A percentile compares a stretch with the other conserved stretches of the same genome.
These are phyloP conservation scores for Penicillium sp. DNA, from an alignment of 2,329 filamentous ascomycete species.

Conservation along the genomic window DNA sequence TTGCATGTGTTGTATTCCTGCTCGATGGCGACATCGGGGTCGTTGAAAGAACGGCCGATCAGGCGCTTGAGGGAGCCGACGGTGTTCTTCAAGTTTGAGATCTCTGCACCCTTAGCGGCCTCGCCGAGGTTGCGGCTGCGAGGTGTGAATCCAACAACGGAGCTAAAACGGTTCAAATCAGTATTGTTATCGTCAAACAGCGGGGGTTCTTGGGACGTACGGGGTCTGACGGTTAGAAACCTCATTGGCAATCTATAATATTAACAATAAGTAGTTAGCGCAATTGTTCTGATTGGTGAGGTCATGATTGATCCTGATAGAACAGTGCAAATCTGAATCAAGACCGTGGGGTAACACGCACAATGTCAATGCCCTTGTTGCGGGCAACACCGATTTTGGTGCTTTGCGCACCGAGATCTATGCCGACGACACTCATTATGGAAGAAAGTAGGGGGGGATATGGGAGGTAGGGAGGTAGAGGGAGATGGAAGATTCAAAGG, in stretches of 20 bases:
- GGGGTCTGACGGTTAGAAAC: conserved; percentile 97
- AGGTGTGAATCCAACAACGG: conserved; percentile 90
- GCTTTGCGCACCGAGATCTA: conserved; percentile 95
- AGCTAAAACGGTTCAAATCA: conserved; percentile 52
- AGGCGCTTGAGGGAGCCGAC: conserved; percentile 90
- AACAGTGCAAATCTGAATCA: conserved; percentile 1
- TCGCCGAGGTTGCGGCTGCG: conserved; percentile 94
- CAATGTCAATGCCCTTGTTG: conserved; percentile 98
- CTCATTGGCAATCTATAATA: conserved; percentile 86
- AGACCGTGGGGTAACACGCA: conserved; percentile 55
- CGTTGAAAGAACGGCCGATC: conserved; percentile 77
- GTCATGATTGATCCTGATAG: background rate
- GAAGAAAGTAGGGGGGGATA: conserved; percentile 17
- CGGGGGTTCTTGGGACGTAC: conserved; percentile 60
- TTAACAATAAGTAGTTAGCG: conserved; percentile 17
- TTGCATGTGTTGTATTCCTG: conserved; percentile 84
- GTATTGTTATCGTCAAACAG: conserved; percentile 8
- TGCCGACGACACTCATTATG: conserved; percentile 67
- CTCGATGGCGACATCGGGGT: conserved; percentile 91
- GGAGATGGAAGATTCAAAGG: conserved; percentile 23
- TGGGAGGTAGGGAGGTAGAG: conserved; percentile 20
- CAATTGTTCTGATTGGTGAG: background rate
- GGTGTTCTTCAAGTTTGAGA: conserved; percentile 99
- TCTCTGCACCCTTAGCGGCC: conserved; percentile 95
- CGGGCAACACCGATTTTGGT: conserved; percentile 96